Base-by-base conservation (phyloP, 441 rosid species). In the Manihot esculenta region DNA sequence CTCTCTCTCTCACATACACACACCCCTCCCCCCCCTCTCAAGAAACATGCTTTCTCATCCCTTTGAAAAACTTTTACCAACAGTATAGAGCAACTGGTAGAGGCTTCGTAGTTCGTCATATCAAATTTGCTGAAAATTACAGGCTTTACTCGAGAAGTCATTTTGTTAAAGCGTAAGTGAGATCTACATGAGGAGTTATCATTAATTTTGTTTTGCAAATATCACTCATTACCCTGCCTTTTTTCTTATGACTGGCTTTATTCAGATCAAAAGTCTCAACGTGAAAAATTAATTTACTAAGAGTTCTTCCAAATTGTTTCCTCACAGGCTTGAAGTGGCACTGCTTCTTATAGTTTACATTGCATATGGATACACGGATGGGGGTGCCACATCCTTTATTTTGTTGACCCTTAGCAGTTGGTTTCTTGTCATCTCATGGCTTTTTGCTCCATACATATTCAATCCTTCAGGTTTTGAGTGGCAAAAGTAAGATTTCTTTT, bases 81-180 rank as follows among this genome's bases (percentile, higher is more conserved):
- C 93, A 94, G 99, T 94, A 94, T 72, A 85, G 90, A 80, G 97
- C 99, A 71, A 94, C 99, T 81, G 97, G 99, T 62, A 89, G 99
- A 86, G 99, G 99, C 69, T 94, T 94, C 62, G 99, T 94, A 60
- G 99, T 94, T 66, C 99, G 84, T 62, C 99, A 94, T 85, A 94
- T 94, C 79, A 92, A 90, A 87, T 94, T 94, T 72, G 97, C 99
- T 51, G 99, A 94, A 74, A 92, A 94, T 73, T 94, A 92, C 84
- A 87, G 99, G 79, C 97, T 94, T 60, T 94, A 89, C 84, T 94
- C 99, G 9, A 85, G 99, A 82, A 94, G 99, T 77, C 99, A 94
- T 85, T 94, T 92, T 76, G 89, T 94, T 67, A 94, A 94, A 85
- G 97, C 99, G 99, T 94, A 84, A 85, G 97, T 79, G 20, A 50